phyloP scores from a whole-genome alignment of 164 flowering plant genomes.

The Warburgia ugandensis region DNA sequence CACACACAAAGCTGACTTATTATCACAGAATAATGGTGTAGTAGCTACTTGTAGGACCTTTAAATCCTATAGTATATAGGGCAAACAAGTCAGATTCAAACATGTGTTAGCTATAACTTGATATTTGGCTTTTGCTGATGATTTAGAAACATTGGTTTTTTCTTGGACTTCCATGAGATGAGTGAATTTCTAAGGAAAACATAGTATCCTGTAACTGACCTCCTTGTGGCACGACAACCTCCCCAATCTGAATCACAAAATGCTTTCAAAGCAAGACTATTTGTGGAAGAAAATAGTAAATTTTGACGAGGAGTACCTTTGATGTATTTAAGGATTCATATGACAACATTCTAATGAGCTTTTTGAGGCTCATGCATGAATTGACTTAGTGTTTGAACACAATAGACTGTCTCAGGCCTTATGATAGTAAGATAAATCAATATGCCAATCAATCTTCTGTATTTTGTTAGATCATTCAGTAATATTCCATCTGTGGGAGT shows the following conservation, averaged over 20 bases:
- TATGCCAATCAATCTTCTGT: slow-evolving; percentile 2
- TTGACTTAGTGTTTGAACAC: too few species aligned
- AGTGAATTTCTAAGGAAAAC: too few species aligned
- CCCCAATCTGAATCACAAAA: slow-evolving; percentile 9
- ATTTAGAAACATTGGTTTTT: background rate
- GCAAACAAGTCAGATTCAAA: background rate
- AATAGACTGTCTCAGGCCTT: background rate
- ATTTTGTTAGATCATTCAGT: slow-evolving; percentile 4
- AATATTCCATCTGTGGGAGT: too few species aligned
- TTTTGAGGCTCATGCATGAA: slow-evolving; percentile 2
- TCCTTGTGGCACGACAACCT: too few species aligned
- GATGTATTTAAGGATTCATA: background rate
- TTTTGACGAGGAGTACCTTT: too few species aligned
- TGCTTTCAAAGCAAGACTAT: background rate
- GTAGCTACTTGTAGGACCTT: background rate
- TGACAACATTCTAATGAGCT: background rate
- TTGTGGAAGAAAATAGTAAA: too few species aligned
- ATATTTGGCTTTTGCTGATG: too few species aligned
- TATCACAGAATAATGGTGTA: background rate
- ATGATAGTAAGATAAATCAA: slow-evolving; percentile 1
- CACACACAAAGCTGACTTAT: background rate
- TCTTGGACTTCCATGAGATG: slow-evolving; percentile 2
- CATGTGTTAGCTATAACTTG: background rate
- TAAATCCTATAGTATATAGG: too few species aligned
- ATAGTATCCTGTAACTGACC: too few species aligned